Conservation (phyloP, 2,329 filamentous ascomycete genomes). For the Hypoxylon sp. region DNA sequence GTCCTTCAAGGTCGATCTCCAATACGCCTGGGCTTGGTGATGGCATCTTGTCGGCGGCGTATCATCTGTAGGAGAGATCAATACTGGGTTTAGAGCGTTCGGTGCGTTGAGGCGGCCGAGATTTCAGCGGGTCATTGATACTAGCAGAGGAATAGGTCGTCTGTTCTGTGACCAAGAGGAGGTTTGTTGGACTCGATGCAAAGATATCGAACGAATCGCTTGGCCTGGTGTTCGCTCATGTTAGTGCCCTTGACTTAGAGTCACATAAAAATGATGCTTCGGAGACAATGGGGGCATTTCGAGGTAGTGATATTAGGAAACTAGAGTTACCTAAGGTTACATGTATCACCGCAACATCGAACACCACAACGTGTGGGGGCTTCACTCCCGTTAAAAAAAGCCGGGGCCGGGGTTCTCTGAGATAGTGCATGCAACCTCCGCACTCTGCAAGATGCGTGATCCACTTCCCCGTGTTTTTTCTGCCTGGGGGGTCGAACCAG, state of each 20-base stretch:
- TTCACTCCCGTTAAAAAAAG: not conserved
- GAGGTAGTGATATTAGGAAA: not conserved
- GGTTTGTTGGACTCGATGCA: constrained; percentile 18
- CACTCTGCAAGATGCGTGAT: constrained; percentile 4
- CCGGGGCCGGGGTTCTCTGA: not conserved
- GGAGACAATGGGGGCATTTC: constrained; percentile 1
- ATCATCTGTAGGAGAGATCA: constrained; percentile 17
- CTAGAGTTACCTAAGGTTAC: too few relatives aligned
- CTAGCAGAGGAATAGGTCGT: constrained; percentile 11
- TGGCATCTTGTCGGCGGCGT: constrained; percentile 12
- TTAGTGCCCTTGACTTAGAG: constrained; percentile 21
- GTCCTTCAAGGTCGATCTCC: constrained; percentile 35
- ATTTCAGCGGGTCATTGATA: constrained; percentile 23
- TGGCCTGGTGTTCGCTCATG: constrained; percentile 14
- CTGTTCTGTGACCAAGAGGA: constrained; percentile 23
- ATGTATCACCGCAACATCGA: not conserved
- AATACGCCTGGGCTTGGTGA: constrained; percentile 42
- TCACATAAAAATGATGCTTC: constrained; percentile 29
- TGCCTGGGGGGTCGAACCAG: not conserved
- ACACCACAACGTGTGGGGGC: not conserved
- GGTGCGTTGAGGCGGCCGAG: constrained; percentile 18
- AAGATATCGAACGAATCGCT: constrained; percentile 12
- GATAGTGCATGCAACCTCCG: constrained; percentile 8
- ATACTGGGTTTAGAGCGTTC: constrained; percentile 17
- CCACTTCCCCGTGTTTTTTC: constrained; percentile 10